These are phyloP conservation scores for Imleria badia DNA, from an alignment of 768 basidiomycete genomes.

Conservation along the genomic window DNA sequence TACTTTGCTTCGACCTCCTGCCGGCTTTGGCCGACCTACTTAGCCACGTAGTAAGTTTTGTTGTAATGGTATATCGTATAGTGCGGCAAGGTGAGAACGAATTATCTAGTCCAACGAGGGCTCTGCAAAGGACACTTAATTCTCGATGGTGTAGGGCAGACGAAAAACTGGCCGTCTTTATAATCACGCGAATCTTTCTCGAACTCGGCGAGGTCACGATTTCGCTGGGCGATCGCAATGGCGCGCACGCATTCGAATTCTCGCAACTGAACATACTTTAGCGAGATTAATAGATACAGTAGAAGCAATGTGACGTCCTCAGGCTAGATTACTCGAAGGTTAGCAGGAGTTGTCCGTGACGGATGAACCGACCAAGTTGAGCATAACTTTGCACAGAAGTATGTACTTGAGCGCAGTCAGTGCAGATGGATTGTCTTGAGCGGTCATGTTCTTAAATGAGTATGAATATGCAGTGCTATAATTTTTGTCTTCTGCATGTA, in stretches of 20 bases:
- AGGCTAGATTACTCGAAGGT: conserved; percentile 50
- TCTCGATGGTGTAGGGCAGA: not conserved
- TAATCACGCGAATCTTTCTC: conserved; percentile 87
- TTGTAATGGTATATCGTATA: conserved; percentile 96
- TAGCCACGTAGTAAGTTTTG: conserved; percentile 91
- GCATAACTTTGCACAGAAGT: conserved; percentile 97
- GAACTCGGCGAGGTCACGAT: conserved; percentile 85
- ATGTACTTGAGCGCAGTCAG: conserved; percentile 94
- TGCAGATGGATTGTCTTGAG: conserved; percentile 74
- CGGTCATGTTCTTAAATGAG: conserved; percentile 87
- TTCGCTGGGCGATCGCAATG: conserved; percentile 91
- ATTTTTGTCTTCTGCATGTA: conserved; percentile 97
- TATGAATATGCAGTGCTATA: conserved; percentile 97
- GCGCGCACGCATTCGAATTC: conserved; percentile 97
- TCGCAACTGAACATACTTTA: conserved; percentile 79
- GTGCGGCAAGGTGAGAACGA: conserved; percentile 86
- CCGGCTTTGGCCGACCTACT: conserved; percentile 81
- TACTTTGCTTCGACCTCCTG: conserved; percentile 92
- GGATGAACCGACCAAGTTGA: conserved; percentile 70
- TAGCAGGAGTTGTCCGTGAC: not conserved
- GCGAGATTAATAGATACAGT: conserved; percentile 86
- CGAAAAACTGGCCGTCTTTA: conserved; percentile 56
- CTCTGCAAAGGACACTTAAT: conserved; percentile 47
- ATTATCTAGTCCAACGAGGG: conserved; percentile 95
- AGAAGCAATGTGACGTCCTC: conserved; percentile 91